Percentiles rank a stretch among this genome's conserved stretches.
Evolutionary conservation across 306 rosid genomes (phyloP).

Genomic region (Vigna unguiculata): DNA sequence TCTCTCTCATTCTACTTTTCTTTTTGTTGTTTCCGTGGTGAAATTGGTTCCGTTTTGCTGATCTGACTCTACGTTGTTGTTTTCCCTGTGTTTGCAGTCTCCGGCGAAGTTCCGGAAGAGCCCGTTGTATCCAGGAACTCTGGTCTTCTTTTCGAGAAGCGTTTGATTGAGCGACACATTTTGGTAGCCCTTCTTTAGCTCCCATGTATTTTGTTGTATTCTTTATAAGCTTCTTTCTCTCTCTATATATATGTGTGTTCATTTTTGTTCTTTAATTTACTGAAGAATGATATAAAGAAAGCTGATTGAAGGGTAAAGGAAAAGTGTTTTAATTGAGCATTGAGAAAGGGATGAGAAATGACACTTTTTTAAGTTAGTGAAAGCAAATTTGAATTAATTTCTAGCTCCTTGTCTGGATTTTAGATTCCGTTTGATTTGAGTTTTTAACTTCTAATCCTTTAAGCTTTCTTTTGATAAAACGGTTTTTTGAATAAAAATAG

Average conservation of each 20-base stretch:
- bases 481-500: background rate
- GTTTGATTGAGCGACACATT: slow-evolving; percentile 87
- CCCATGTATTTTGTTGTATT: too few relatives aligned
- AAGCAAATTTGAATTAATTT: slow-evolving; percentile 8
- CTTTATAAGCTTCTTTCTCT: background rate
- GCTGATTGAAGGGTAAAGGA: background rate
- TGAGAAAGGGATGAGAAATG: background rate
- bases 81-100: slow-evolving; percentile 56
- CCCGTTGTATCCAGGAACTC: slow-evolving; percentile 88
- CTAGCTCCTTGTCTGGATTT: background rate
- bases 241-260: slow-evolving; percentile 1
- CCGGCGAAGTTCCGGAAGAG: slow-evolving; percentile 99
- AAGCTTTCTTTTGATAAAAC: background rate
- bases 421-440: background rate
- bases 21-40: background rate
- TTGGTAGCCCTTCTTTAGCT: slow-evolving; percentile 50
- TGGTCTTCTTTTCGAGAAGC: slow-evolving; percentile 88
- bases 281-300: background rate
- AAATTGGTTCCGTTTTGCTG: slow-evolving; percentile 33
- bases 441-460: background rate
- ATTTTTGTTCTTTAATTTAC: slow-evolving; percentile 19
- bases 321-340: slow-evolving; percentile 22
- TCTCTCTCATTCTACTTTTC: background rate
- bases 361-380: background rate
- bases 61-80: slow-evolving; percentile 42